Base-by-base conservation (phyloP, 2,329 filamentous ascomycete species). In the Epicoccum sorghinum region DNA sequence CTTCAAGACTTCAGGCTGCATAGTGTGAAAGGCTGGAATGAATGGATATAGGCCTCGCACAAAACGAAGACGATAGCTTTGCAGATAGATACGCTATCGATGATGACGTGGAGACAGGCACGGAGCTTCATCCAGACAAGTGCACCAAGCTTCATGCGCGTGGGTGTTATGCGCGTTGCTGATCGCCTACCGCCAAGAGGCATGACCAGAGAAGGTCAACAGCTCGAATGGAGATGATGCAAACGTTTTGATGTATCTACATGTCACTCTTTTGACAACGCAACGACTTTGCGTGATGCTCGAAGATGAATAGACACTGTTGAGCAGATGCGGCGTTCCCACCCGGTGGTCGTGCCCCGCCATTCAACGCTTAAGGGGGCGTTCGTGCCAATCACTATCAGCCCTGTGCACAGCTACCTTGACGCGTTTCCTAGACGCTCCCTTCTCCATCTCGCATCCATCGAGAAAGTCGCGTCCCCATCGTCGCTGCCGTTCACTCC, bases 401-500 rank as follows among this genome's bases (percentile, higher is more conserved):
- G 52, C 52, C 52, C 52, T 55, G 52, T 55, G 52, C 52, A 55
- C 52, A 50, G 52, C 45, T 55, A 55, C 37, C 46, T 55, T 38
- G 41, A 55, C 52, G 52, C 52, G 52, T 50, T 47, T 49, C 46
- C 43, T 39, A 56, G 30, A 50, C 52, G 27, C 39, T 51, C 47
- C 47, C 43, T 51, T 43, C 53, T 56, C 47, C 53, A 52, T 56
- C 53, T 56, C 53, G 38, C 52, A 39, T 52, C 55, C 50, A 45
- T 52, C 51, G 37, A 39, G 52, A 47, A 53, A 46, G 55, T 60
- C 52, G 55, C 45, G 53, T 47, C 49, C 47, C 66, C 65, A 69
- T 69, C 70, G 64, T 68, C 62, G 68, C 68, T 67, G 66, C 57
- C 61, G 52, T 55, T 39, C 50, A 46, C 52, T 59, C 12, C 50